These are phyloP conservation scores for Suhomyces faveliae DNA, from an alignment of 805 yeast genomes.

Conservation along the genomic window DNA sequence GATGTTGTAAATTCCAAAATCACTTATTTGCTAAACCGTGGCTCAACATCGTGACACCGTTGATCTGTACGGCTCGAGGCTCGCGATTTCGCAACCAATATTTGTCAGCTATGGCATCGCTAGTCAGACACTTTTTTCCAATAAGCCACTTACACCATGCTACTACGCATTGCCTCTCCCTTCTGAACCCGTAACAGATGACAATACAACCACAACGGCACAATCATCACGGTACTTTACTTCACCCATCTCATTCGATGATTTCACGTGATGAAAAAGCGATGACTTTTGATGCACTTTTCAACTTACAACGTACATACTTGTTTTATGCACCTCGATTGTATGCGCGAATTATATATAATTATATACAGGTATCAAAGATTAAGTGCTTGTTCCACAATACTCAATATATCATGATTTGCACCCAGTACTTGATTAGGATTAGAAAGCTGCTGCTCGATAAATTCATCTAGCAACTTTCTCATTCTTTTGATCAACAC, in stretches of 20 bases:
- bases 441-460: slow-evolving; percentile 55
- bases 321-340: neutral
- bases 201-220: too few relatives aligned
- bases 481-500: slow-evolving; percentile 75
- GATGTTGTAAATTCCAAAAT: too few relatives aligned
- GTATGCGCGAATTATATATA: neutral
- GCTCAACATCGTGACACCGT: neutral
- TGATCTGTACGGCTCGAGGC: neutral
- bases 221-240: neutral
- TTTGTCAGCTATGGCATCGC: neutral
- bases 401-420: neutral
- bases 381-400: slow-evolving; percentile 1
- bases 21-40: neutral
- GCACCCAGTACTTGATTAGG: slow-evolving; percentile 16
- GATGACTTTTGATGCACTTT: neutral
- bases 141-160: neutral
- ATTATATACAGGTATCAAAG: neutral
- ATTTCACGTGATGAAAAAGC: neutral
- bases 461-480: slow-evolving; percentile 60
- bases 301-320: neutral
- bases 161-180: neutral
- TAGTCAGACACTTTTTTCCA: neutral
- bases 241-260: neutral
- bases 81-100: neutral
- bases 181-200: too few relatives aligned